Evolutionary conservation across 148 eudicot species (phyloP), one percentile per base, ranked within the genome.

Genomic region (Nyssa sinensis): DNA sequence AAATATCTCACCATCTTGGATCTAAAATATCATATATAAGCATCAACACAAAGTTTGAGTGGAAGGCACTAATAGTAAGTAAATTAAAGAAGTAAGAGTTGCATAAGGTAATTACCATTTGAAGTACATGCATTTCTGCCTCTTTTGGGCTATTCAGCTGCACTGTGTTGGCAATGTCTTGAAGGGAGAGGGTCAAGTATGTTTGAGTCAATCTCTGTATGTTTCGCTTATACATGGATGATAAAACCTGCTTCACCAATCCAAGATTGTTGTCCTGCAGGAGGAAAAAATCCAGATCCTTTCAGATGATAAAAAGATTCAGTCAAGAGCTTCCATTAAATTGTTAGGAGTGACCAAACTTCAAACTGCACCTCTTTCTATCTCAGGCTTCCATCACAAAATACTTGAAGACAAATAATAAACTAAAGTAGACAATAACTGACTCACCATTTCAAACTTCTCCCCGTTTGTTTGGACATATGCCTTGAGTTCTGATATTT

Each of bases 41-140:
- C 60, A 47, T 32, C 10, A 63, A 53, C 30, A 27, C 25, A 10
- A 34, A 71, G 1, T 32, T 44, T 23, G 7, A 51, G 64, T 13
- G 7, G 12, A 53, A 77, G 63, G 60, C 60, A 63, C 62, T 6
- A 23, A 51, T 29, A 23, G 60, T 11, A 64, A 32, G 29, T 44
- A 34, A 4, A 55, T 8, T 63, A 55, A 70, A 25, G 21, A 37
- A 62, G 62, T 17, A 73, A 47, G 57, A 53, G 39, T 4, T 8
- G 7, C 12, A 44, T 6, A 44, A 7, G 14, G 24, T 19, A 29
- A 30, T 27, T 87, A 94, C 97, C 98, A 94, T 94, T 80, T 90
- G 90, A 75, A 94, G 97, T 32, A 94, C 98, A 84, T 87, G 96
- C 96, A 92, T 86, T 79, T 94, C 98, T 34, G 98, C 98, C 86